These are phyloP conservation scores for Candida koratica DNA, from an alignment of 805 yeast genomes.

Conservation along the genomic window DNA sequence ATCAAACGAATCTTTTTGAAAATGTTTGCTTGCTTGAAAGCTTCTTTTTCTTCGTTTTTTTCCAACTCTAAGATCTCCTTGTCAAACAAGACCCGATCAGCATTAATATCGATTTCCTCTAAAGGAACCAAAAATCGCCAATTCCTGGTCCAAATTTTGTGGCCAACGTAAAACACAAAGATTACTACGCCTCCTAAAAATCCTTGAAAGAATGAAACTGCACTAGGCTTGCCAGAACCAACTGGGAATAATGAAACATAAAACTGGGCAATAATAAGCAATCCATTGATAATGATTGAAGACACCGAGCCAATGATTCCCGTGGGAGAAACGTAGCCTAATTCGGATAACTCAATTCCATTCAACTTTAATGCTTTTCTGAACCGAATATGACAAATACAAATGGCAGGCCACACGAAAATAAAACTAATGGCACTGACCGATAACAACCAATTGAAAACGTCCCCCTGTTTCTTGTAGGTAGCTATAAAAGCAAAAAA, in stretches of 20 bases:
- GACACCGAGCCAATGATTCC: constrained; percentile 39
- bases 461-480: constrained; percentile 34
- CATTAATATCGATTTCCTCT: constrained; percentile 29
- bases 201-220: constrained; percentile 27
- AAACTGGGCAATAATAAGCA: constrained; percentile 40
- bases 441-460: constrained; percentile 41
- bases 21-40: constrained; percentile 16
- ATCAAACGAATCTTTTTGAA: constrained; percentile 15
- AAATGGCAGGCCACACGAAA: constrained; percentile 42
- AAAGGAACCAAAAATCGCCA: constrained; percentile 27
- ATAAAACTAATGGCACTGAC: constrained; percentile 41
- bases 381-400: constrained; percentile 39
- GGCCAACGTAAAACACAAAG: constrained; percentile 28
- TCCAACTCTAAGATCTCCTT: constrained; percentile 33
- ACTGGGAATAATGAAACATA: constrained; percentile 43
- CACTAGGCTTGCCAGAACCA: constrained; percentile 26
- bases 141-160: constrained; percentile 29
- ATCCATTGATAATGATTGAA: constrained; percentile 27
- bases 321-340: constrained; percentile 37
- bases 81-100: constrained; percentile 31
- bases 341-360: constrained; percentile 24
- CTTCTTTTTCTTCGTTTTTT: constrained; percentile 22
- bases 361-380: constrained; percentile 34
- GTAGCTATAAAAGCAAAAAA: constrained; percentile 41
- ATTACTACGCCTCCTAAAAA: constrained; percentile 35